A percentile compares a stretch with the other conserved stretches of the same genome.
Evolutionary conservation across 768 basidiomycete species (phyloP).

Genomic region (Mycena galericulata): DNA sequence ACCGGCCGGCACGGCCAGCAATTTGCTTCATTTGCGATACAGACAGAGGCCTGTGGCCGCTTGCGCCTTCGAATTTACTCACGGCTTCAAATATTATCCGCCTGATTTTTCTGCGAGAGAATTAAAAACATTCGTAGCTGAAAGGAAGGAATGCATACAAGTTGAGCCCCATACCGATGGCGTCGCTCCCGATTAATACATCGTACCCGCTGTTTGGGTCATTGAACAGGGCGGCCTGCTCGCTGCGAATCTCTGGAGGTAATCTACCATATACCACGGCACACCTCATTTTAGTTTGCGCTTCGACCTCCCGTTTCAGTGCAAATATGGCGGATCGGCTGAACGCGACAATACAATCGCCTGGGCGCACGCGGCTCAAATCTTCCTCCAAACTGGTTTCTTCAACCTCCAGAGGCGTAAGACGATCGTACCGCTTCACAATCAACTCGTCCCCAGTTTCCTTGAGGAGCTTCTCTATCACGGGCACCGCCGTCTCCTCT

Average conservation of each 20-base stretch:
- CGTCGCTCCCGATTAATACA: slow-evolving; percentile 93
- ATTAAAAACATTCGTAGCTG: not conserved
- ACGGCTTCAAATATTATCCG: slow-evolving; percentile 84
- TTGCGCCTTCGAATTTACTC: slow-evolving; percentile 70
- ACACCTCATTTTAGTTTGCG: slow-evolving; percentile 78
- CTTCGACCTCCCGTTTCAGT: slow-evolving; percentile 80
- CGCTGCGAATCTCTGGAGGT: slow-evolving; percentile 91
- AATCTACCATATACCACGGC: slow-evolving; percentile 94
- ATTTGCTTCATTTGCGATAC: slow-evolving; percentile 92
- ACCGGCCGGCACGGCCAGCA: slow-evolving; percentile 93
- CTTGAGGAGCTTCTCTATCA: slow-evolving; percentile 77
- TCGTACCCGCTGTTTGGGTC: slow-evolving; percentile 85
- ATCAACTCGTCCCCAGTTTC: slow-evolving; percentile 86
- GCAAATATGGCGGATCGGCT: slow-evolving; percentile 80
- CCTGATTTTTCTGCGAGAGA: slow-evolving; percentile 81
- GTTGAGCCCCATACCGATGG: slow-evolving; percentile 97
- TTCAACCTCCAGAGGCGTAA: slow-evolving; percentile 86
- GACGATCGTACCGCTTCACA: slow-evolving; percentile 86
- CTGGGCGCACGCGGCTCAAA: slow-evolving; percentile 70
- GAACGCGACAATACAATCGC: slow-evolving; percentile 95
- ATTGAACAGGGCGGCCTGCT: slow-evolving; percentile 95
- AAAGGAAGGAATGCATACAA: slow-evolving; percentile 66
- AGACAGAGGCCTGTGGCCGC: slow-evolving; percentile 58
- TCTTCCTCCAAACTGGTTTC: slow-evolving; percentile 72
- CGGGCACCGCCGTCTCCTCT: slow-evolving; percentile 89